Conservation (phyloP, 495 filamentous ascomycete species). For the Xylaria bambusicola region DNA sequence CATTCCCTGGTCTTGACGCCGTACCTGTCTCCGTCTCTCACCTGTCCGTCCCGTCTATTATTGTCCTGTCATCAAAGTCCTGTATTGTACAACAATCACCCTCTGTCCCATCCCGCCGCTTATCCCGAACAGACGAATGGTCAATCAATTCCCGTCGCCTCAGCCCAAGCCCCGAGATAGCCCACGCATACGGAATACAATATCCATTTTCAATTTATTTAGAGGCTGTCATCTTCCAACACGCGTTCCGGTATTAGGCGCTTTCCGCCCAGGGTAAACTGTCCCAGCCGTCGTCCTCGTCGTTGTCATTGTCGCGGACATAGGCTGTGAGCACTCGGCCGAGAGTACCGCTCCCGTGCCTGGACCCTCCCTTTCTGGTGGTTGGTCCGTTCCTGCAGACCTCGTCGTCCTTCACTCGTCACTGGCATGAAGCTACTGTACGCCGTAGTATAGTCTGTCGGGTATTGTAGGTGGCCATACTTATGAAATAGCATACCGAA, state of each 20-base stretch:
- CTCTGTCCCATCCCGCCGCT: neutral
- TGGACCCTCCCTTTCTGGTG: constrained; percentile 31
- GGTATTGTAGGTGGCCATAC: constrained; percentile 29
- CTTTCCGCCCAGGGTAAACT: constrained; percentile 16
- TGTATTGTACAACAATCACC: constrained; percentile 4
- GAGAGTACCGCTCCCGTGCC: constrained; percentile 34
- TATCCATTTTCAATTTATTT: constrained; percentile 6
- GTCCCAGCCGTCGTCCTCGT: too few species aligned
- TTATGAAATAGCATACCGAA: neutral
- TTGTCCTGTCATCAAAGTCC: neutral
- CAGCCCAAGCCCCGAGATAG: constrained; percentile 3
- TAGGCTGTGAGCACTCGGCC: constrained; percentile 26
- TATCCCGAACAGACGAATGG: constrained; percentile 5
- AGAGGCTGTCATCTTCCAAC: constrained; percentile 1
- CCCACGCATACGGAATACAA: neutral
- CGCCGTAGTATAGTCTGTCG: neutral
- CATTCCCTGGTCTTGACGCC: too few species aligned
- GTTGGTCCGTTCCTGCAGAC: constrained; percentile 35
- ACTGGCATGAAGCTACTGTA: constrained; percentile 29
- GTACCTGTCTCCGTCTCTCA: neutral
- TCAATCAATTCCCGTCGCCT: neutral
- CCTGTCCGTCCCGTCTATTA: neutral
- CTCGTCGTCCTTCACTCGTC: constrained; percentile 32
- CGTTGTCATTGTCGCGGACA: constrained; percentile 18
- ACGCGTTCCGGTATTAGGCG: constrained; percentile 15